phyloP scores from a whole-genome alignment of 1,139 yeast genomes.

The Sugiyamaella grinbergsii region DNA sequence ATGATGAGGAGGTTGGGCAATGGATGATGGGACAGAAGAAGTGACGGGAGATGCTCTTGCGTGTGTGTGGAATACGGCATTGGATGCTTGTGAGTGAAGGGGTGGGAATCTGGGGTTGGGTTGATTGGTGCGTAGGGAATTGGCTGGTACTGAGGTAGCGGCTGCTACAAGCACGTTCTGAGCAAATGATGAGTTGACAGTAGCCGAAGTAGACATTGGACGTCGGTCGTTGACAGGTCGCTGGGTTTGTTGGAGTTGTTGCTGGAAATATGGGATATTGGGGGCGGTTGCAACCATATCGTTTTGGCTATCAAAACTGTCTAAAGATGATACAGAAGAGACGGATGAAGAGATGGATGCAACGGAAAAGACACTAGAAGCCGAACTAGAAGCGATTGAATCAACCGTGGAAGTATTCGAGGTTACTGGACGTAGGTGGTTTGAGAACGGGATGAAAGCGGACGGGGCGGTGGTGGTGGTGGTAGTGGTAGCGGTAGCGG shows the following conservation, averaged over 20 bases:
- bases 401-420: slow-evolving; percentile 21
- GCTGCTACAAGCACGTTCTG: slow-evolving; percentile 28
- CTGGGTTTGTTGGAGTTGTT: slow-evolving; percentile 17
- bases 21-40: neutral
- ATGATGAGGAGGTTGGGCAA: slow-evolving; percentile 8
- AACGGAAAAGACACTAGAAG: slow-evolving; percentile 23
- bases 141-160: slow-evolving; percentile 25
- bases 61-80: slow-evolving; percentile 30
- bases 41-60: slow-evolving; percentile 21
- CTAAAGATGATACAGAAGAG: slow-evolving; percentile 22
- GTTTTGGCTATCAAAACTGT: slow-evolving; percentile 14
- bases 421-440: slow-evolving; percentile 19
- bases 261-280: slow-evolving; percentile 9
- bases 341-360: slow-evolving; percentile 27
- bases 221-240: neutral
- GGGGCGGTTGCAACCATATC: slow-evolving; percentile 1
- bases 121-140: slow-evolving; percentile 18
- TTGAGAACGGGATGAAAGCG: slow-evolving; percentile 10
- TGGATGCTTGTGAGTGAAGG: slow-evolving; percentile 34
- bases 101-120: slow-evolving; percentile 25
- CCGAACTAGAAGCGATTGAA: slow-evolving; percentile 23
- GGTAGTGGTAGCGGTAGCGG: neutral
- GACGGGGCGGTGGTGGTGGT: neutral
- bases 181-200: slow-evolving; percentile 28
- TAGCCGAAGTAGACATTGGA: slow-evolving; percentile 27